Base-by-base conservation (phyloP, 257 asterid genomes). In the Penstemon newberryi region DNA sequence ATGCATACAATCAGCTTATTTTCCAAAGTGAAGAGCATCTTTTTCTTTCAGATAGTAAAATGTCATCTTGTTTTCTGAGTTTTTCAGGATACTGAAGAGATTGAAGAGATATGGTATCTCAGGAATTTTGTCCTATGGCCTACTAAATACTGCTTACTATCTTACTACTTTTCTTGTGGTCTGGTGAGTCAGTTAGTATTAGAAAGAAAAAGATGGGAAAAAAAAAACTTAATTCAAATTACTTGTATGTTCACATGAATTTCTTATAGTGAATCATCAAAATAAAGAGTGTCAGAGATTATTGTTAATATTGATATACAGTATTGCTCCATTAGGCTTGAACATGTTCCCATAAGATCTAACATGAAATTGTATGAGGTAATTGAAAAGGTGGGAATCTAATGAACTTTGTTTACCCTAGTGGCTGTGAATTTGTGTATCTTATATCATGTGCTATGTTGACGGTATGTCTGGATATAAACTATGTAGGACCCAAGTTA, bases 61-160 rank as follows among this genome's bases (percentile, higher is more conserved):
- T 78, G 75, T 74, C 65, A 74, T 70, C 42, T 71, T 65, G 70
- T 69, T 50, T 75, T 53, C 39, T 75, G 73, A 33, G 70, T 39
- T 54, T 83, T 65, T 65, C 84, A 90, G 97, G 87, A 71, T 81
- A 67, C 65, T 90, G 78, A 69, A 56, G 76, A 82, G 66, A 78
- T 74, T 92, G 87, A 90, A 84, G 87, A 88, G 91, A 79, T 92
- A 85, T 57, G 98, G 97, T 6, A 59, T 80, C 73, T 78, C 96
- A 2, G 98, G 98, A 66, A 79, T 90, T 73, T 82, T 92, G 80
- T 84, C 98, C 43, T 92, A 92, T 65, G 98, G 98, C 62, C 78
- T 92, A 56, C 87, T 92, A 47, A 92, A 92, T 68, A 92, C 97
- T 57, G 95, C 83, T 55, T 92, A 90, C 85, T 90, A 92, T 75